These are phyloP conservation scores for Gossypium gossypioides DNA, from an alignment of 441 rosid genomes.

Conservation along the genomic window DNA sequence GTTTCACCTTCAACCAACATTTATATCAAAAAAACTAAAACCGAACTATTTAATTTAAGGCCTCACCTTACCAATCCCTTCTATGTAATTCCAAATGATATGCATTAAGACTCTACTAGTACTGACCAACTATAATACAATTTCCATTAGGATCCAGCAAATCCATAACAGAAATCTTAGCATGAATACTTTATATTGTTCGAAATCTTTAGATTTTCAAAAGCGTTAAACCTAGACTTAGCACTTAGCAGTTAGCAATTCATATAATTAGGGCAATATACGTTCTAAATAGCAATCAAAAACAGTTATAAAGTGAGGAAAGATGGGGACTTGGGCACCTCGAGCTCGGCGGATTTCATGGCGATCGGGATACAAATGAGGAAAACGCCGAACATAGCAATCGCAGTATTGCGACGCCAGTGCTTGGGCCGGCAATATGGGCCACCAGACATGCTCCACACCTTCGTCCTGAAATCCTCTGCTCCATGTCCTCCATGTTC, in stretches of 20 bases:
- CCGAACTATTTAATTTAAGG: not conserved
- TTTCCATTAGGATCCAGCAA: not conserved
- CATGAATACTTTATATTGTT: not conserved
- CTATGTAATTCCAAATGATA: not conserved
- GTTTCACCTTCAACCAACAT: not conserved
- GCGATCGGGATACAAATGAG: slow-evolving; percentile 89
- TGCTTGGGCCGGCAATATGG: slow-evolving; percentile 92
- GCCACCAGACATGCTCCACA: slow-evolving; percentile 92
- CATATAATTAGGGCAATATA: not conserved
- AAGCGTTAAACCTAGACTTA: not conserved
- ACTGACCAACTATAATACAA: not conserved
- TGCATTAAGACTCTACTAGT: not conserved
- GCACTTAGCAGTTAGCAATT: not conserved
- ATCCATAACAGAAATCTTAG: not conserved
- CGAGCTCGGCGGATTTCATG: slow-evolving; percentile 86
- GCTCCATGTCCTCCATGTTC: slow-evolving; percentile 65
- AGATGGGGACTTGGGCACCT: slow-evolving; percentile 33
- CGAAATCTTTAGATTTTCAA: not conserved
- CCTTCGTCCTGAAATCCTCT: slow-evolving; percentile 81
- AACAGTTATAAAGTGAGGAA: not conserved
- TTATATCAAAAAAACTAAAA: not conserved
- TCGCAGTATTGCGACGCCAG: slow-evolving; percentile 95
- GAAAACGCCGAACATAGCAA: slow-evolving; percentile 73
- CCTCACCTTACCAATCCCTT: not conserved
- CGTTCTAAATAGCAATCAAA: not conserved